Percentiles rank a stretch among this genome's conserved stretches.
These are phyloP conservation scores for Ogataea ramenticola DNA, from an alignment of 805 yeast species.

Conservation along the genomic window DNA sequence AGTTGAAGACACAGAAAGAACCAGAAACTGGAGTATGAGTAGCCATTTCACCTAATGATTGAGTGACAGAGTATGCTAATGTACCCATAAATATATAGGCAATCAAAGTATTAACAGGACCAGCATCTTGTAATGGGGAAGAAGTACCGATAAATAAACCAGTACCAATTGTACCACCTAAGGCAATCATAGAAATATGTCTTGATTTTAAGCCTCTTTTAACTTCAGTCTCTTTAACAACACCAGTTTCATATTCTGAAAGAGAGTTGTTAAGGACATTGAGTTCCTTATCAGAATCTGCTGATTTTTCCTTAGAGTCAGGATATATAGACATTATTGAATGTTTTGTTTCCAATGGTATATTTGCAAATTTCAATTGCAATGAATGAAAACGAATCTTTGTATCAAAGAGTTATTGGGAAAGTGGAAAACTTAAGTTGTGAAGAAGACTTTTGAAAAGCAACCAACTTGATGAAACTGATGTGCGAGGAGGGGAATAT, in stretches of 20 bases:
- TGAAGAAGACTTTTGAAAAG: too few species aligned
- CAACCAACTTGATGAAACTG: too few species aligned
- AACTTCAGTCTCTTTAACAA: slow-evolving; percentile 10
- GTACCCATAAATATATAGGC: slow-evolving; percentile 62
- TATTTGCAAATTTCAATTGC: too few species aligned
- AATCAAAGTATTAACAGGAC: slow-evolving; percentile 63
- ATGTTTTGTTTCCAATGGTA: too few species aligned
- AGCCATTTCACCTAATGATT: slow-evolving; percentile 76
- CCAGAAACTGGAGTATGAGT: slow-evolving; percentile 65
- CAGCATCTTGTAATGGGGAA: slow-evolving; percentile 46
- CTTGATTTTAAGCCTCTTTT: slow-evolving; percentile 57
- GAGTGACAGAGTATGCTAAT: slow-evolving; percentile 59
- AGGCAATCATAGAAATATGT: slow-evolving; percentile 68
- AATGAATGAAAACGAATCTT: too few species aligned
- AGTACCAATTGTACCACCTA: slow-evolving; percentile 78
- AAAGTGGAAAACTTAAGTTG: too few species aligned
- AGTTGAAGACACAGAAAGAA: slow-evolving; percentile 63
- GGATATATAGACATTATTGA: not conserved
- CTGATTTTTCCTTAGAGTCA: not conserved
- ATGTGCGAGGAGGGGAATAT: too few species aligned
- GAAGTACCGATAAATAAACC: slow-evolving; percentile 67
- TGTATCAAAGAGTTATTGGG: too few species aligned
- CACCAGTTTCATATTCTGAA: not conserved
- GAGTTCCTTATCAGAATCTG: not conserved
- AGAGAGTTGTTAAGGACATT: not conserved